Percentiles rank a stretch among this genome's conserved stretches.
phyloP scores from a whole-genome alignment of 1,139 yeast species.

The Diutina rugosa region DNA sequence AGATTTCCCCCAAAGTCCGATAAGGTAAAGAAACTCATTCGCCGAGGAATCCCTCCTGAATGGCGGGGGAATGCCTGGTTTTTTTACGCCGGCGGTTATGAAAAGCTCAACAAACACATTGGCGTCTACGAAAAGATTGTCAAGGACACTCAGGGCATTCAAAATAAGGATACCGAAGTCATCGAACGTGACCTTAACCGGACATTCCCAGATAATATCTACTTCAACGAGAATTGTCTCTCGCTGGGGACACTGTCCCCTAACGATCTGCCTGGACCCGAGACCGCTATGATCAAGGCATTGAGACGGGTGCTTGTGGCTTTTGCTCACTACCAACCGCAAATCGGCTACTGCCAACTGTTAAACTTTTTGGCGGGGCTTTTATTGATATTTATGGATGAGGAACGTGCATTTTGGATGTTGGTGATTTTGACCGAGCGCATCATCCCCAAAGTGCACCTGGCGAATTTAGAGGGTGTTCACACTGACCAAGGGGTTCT shows the following conservation, averaged over 20 bases:
- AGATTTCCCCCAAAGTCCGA: constrained; percentile 80
- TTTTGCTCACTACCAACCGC: constrained; percentile 78
- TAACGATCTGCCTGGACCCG: constrained; percentile 11
- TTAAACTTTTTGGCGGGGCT: constrained; percentile 85
- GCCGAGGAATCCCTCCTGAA: constrained; percentile 92
- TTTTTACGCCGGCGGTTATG: constrained; percentile 87
- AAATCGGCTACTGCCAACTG: constrained; percentile 92
- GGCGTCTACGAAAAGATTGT: constrained; percentile 67
- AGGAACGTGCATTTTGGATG: constrained; percentile 93
- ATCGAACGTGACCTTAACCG: constrained; percentile 88
- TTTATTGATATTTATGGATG: constrained; percentile 68
- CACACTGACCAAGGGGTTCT: constrained; percentile 91
- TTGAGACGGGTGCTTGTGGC: constrained; percentile 73
- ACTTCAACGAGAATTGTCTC: constrained; percentile 25
- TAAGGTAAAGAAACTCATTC: constrained; percentile 65
- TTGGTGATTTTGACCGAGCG: constrained; percentile 76
- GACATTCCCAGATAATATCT: constrained; percentile 85
- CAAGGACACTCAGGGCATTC: constrained; percentile 33
- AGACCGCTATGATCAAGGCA: constrained; percentile 55
- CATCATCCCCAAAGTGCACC: constrained; percentile 86
- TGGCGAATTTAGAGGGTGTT: constrained; percentile 82
- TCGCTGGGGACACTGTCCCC: constrained; percentile 3
- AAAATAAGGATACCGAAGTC: constrained; percentile 72
- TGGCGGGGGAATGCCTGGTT: constrained; percentile 99
- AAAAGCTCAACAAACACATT: constrained; percentile 48